Conservation (phyloP, 768 basidiomycete species). For the Lactarius akahatsu region DNA sequence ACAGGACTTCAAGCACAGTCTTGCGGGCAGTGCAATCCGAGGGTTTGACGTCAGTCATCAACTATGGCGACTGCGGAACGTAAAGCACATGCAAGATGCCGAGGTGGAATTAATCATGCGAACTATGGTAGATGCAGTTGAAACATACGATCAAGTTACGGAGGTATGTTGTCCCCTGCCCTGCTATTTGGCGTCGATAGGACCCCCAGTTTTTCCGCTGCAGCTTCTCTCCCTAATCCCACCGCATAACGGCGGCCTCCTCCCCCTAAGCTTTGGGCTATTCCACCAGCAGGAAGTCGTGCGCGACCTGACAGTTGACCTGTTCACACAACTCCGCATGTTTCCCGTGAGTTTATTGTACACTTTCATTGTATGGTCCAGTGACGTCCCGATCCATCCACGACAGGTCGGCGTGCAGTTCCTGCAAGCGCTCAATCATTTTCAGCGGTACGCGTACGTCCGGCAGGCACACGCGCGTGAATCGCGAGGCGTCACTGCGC, state of each 20-base stretch:
- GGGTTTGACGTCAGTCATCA: constrained; percentile 88
- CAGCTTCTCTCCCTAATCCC: constrained; percentile 82
- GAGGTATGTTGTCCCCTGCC: constrained; percentile 55
- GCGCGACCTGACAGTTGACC: constrained; percentile 76
- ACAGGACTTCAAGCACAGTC: constrained; percentile 66
- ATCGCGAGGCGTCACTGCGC: constrained; percentile 14
- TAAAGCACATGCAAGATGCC: constrained; percentile 64
- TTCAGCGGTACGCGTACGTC: constrained; percentile 85
- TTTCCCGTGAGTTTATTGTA: constrained; percentile 58
- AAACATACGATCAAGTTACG: constrained; percentile 82
- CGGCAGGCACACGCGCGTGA: constrained; percentile 76
- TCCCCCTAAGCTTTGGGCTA: constrained; percentile 83
- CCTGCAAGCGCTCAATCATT: constrained; percentile 79
- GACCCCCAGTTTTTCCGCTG: constrained; percentile 8
- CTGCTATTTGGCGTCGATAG: background rate
- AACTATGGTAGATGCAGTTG: constrained; percentile 66
- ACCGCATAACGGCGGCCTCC: constrained; percentile 75
- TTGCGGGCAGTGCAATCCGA: constrained; percentile 59
- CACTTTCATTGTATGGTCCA: constrained; percentile 15
- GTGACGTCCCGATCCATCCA: background rate
- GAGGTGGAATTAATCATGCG: constrained; percentile 78
- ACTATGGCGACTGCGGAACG: constrained; percentile 72
- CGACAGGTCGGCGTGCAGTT: constrained; percentile 74
- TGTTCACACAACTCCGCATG: constrained; percentile 75
- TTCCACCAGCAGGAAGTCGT: constrained; percentile 84